phyloP scores from a whole-genome alignment of 805 yeast genomes.

The Yarrowia sp. region DNA sequence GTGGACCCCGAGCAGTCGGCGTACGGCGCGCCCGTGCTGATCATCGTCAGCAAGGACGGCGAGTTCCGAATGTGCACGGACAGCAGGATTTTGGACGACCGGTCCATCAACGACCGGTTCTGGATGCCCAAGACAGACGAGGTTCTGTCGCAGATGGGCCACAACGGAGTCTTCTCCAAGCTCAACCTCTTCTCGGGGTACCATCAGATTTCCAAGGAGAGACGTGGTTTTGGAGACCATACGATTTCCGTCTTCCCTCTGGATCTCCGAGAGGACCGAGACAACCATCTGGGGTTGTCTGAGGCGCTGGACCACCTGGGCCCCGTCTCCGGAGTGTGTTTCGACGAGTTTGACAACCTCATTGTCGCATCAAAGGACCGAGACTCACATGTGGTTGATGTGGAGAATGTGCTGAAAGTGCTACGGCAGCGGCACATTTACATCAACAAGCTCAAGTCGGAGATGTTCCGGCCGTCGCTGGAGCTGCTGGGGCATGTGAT shows the following conservation, averaged over 20 bases:
- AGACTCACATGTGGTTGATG: neutral
- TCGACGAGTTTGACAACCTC: slow-evolving; percentile 5
- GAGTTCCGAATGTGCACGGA: slow-evolving; percentile 17
- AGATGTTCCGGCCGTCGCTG: neutral
- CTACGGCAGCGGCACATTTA: neutral
- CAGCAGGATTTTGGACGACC: neutral
- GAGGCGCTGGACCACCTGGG: slow-evolving; percentile 6
- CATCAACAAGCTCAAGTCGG: neutral
- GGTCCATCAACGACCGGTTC: slow-evolving; percentile 14
- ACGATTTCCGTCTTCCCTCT: neutral
- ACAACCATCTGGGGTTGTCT: slow-evolving; percentile 10
- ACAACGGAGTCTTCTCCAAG: neutral
- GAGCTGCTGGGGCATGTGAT: neutral
- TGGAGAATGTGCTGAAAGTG: neutral
- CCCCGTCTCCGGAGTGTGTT: neutral
- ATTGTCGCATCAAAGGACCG: neutral
- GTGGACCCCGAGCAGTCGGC: neutral
- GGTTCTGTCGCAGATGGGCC: neutral
- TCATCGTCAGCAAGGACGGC: slow-evolving; percentile 1
- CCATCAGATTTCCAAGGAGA: neutral
- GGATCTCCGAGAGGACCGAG: neutral
- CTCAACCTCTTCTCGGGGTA: neutral
- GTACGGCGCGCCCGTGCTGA: slow-evolving; percentile 4
- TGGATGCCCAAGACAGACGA: slow-evolving; percentile 8
- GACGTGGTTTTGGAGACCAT: neutral